Evolutionary conservation across 75 land plant species (phyloP), one percentile per base, ranked within the genome.

Genomic region (Picea glauca): DNA sequence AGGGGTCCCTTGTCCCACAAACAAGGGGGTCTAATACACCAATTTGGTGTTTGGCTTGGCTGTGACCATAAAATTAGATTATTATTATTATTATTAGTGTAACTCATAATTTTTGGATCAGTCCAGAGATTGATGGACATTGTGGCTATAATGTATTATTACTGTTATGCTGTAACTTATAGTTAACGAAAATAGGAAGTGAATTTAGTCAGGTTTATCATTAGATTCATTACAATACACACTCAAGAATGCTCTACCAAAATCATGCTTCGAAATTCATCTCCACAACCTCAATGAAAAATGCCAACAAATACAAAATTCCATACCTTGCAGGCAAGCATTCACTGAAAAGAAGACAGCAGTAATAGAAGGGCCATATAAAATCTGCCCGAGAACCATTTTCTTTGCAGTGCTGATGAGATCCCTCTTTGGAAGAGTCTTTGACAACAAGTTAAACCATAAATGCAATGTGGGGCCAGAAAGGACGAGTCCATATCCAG

Each of bases 381-480:
- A n/a, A 23, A 72, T 75, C 83, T 93, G 93, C 57, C 96, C 93
- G 80, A 91, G 80, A 15, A 86, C 64, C 72, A 91, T 85, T 84
- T 91, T 93, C 88, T 88, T 91, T 38, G 91, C 67, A 2, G 90
- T 93, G 64, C 86, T 86, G 0, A 79, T 1, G 13, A 91, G 3
- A 73, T 93, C 93, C 35, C 85, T 76, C 54, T 79, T 83, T 60
- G 96, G 96, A 18, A 88, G 61, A 33, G 79, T 38, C 68, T 58
- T 85, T 46, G 89, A 86, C 80, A 93, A 57, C 76, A 81, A 86
- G 76, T 84, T 84, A 76, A 93, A 93, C 96, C 96, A 93, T 11
- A 83, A 62, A 78, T 93, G 93, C 79, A 91, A 83, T 38, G 84
- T 80, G 43, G 96, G 93, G 62, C 96, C 93, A 32, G 90, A 89